phyloP scores from a whole-genome alignment of 345 rosid genomes.

The Acer yangbiense region DNA sequence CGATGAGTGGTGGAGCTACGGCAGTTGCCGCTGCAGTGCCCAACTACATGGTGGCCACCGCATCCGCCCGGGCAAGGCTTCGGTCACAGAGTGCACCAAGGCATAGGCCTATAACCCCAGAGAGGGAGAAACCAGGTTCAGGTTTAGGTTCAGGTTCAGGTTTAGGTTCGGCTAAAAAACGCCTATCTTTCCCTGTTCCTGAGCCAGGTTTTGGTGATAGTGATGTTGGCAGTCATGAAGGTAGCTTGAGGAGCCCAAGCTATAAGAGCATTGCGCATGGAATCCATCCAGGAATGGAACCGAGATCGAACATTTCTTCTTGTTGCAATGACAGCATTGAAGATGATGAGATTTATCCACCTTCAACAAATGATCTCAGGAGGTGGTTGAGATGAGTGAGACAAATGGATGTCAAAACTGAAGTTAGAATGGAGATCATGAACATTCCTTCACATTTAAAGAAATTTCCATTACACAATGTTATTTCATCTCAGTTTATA shows the following conservation, averaged over 20 bases:
- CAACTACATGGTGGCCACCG: constrained; percentile 81
- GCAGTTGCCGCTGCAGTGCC: constrained; percentile 27
- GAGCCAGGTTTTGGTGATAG: constrained; percentile 14
- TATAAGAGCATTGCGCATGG: constrained; percentile 29
- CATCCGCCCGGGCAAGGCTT: constrained; percentile 57
- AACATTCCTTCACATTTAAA: neutral
- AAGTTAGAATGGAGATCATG: neutral
- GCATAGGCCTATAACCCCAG: neutral
- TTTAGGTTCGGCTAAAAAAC: constrained; percentile 35
- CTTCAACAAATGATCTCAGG: constrained; percentile 40
- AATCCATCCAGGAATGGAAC: constrained; percentile 27
- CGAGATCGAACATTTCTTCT: constrained; percentile 40
- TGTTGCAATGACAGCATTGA: constrained; percentile 37
- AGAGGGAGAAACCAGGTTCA: constrained; percentile 19
- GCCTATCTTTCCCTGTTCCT: constrained; percentile 40
- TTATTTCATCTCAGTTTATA: too few species aligned
- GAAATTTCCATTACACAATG: neutral
- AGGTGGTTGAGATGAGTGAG: constrained; percentile 45
- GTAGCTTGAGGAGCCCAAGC: constrained; percentile 38
- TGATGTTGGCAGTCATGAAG: constrained; percentile 5
- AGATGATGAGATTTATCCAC: constrained; percentile 47
- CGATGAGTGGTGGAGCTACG: neutral
- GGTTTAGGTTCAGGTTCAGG: too few species aligned
- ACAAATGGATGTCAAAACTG: neutral
- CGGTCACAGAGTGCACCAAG: constrained; percentile 75